These are phyloP conservation scores for Phylloporus sp. DNA, from an alignment of 768 basidiomycete species.

Conservation along the genomic window DNA sequence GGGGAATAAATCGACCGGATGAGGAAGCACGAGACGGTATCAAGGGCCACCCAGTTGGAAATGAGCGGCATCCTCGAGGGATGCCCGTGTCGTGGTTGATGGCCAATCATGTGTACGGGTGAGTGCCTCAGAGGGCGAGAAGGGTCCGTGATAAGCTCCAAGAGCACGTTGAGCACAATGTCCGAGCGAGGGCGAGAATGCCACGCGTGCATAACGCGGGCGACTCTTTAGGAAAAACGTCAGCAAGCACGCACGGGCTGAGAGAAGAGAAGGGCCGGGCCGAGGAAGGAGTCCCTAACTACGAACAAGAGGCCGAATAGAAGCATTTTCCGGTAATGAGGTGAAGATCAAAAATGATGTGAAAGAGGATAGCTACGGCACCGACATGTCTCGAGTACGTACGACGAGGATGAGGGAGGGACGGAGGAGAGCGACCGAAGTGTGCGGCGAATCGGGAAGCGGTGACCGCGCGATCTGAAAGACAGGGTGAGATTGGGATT, in stretches of 20 bases:
- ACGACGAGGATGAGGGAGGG: constrained; percentile 5
- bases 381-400: constrained; percentile 26
- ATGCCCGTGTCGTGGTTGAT: neutral
- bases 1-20: constrained; percentile 3
- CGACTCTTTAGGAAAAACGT: constrained; percentile 8
- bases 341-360: constrained; percentile 21
- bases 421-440: too few relatives aligned
- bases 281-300: neutral
- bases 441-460: constrained; percentile 21
- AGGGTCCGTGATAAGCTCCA: constrained; percentile 11
- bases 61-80: neutral
- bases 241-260: constrained; percentile 11
- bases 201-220: too few relatives aligned
- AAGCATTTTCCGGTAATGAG: constrained; percentile 18
- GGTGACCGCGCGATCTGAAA: constrained; percentile 23
- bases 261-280: constrained; percentile 1
- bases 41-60: neutral
- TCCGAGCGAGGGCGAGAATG: constrained; percentile 10
- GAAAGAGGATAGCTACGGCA: constrained; percentile 16
- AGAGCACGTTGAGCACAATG: constrained; percentile 10
- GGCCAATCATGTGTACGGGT: neutral
- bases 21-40: neutral
- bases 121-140: neutral
- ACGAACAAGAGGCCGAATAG: constrained; percentile 1
- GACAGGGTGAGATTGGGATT: constrained; percentile 19